These are phyloP conservation scores for Talinum fruticosum DNA, from an alignment of 148 eudicot genomes.

Conservation along the genomic window DNA sequence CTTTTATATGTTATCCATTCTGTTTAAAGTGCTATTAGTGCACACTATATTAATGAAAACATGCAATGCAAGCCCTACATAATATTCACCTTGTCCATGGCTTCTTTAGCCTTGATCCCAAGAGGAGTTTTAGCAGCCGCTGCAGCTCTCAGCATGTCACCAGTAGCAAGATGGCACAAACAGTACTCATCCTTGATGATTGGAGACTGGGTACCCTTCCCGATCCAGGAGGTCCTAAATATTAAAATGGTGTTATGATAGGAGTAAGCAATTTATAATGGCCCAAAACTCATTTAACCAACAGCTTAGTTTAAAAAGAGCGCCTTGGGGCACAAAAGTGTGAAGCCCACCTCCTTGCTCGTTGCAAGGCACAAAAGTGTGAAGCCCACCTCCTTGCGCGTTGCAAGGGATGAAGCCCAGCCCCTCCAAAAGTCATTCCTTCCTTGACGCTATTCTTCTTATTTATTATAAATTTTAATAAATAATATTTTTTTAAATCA, in stretches of 20 bases:
- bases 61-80: background rate
- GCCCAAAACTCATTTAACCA: background rate
- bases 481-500: too few relatives aligned
- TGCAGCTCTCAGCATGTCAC: constrained; percentile 99
- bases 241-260: background rate
- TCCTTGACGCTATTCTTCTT: too few relatives aligned
- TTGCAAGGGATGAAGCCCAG: too few relatives aligned
- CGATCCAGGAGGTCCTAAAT: constrained; percentile 96
- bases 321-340: too few relatives aligned
- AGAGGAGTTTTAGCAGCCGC: constrained; percentile 90
- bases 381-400: too few relatives aligned
- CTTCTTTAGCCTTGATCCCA: constrained; percentile 91
- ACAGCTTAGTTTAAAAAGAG: background rate
- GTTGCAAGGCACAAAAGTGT: too few relatives aligned
- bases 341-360: too few relatives aligned
- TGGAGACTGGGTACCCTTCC: constrained; percentile 98
- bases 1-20: background rate
- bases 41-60: background rate
- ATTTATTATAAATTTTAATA: too few relatives aligned
- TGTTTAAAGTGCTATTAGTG: background rate
- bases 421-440: too few relatives aligned
- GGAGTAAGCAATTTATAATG: background rate
- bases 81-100: constrained; percentile 76
- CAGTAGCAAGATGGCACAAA: constrained; percentile 94
- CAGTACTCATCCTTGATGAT: constrained; percentile 89